Evolutionary conservation across 1,139 yeast species (phyloP), one percentile per base, ranked within the genome.

Genomic region (Geotrichum candidum): DNA sequence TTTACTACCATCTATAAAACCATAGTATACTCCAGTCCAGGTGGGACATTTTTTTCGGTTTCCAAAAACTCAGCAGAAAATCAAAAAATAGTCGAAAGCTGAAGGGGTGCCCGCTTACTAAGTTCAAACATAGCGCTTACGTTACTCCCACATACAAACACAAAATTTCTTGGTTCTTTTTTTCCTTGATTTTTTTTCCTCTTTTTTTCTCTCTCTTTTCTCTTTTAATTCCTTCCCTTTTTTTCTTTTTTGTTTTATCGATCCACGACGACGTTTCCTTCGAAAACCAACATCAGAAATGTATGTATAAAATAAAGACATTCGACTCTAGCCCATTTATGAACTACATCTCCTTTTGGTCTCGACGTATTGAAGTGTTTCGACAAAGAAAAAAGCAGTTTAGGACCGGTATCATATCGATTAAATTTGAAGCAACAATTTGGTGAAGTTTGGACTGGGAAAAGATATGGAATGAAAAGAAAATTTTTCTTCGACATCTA

Each of bases 221-320:
- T 51, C 27, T 51, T 53, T 51, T 55, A 51, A 53, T 52, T 51
- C 38, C 54, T 46, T 54, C 51, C 54, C 53, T 53, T 51, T 59
- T 48, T 33, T 41, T 25, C 38, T 35, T 38, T 38, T 38, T 38
- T 38, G 45, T 50, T 58, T 46, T 51, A 52, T 54, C 58, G 61
- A 59, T 53, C 54, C 61, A 54, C 56, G 61, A 55, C 61, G 61
- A 59, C 61, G 61, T 59, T 59, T 59, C 61, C 58, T 52, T 59
- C 61, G 61, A 59, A 54, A 59, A 55, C 56, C 61, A 55, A 50
- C 58, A 58, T 51, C 61, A 59, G 61, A 59, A 59, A 59, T 59
- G 61, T 59, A 59, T 52, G 61, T 59, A 51, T 35, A 54, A n/a
- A 25, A 41, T 10, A 48, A 11, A 48, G 31, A 48, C 27, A 22